Evolutionary conservation across 2,329 filamentous ascomycete species (phyloP), one percentile per base, ranked within the genome.

Genomic region (Capronia epimyces): DNA sequence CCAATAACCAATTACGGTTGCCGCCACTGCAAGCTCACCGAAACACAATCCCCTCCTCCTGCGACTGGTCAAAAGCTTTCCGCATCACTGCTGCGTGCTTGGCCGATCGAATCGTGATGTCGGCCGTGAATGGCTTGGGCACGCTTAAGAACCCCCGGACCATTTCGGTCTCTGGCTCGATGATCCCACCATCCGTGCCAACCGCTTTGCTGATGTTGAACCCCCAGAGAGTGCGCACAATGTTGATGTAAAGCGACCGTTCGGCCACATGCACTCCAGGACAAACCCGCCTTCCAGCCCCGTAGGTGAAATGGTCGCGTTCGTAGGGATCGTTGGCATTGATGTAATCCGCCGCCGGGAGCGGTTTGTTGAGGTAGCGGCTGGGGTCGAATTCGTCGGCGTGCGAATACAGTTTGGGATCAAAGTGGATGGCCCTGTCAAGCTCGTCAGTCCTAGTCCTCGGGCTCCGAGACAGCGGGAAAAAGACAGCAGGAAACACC

Each of bases 401-500:
- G 21, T 46, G 8, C 16, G 12, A 29, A 22, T 39, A 22, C 1
- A 39, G 20, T 6, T 20, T 20, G 6, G 43, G 27, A 22, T 45
- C 20, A 2, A 32, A 4, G 20, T 45, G 25, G 29, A 45, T 45
- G 4, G 43, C 43, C 43, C 43, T 45, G 37, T 66, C 63, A 0
- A 67, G 63, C 18, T 70, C 67, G 57, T 82, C 78, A 25, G 73
- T 69, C 62, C 72, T 75, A 15, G 61, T 64, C 0, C 7, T 13
- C 27, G 27, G 27, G 27, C 27, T 7, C 27, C 27, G 27, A 31
- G 27, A 31, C 27, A 8, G 27, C 13, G 7, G 27, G 27, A 31
- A 13, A 31, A n/a, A n/a, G n/a, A n/a, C n/a, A n/a, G n/a, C n/a
- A n/a, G n/a, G n/a, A n/a, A n/a, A n/a, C n/a, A n/a, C n/a, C n/a